A percentile compares a stretch with the other conserved stretches of the same genome.
Evolutionary conservation across 2,329 filamentous ascomycete genomes (phyloP).

Genomic region (Trichoderma arundinaceum): DNA sequence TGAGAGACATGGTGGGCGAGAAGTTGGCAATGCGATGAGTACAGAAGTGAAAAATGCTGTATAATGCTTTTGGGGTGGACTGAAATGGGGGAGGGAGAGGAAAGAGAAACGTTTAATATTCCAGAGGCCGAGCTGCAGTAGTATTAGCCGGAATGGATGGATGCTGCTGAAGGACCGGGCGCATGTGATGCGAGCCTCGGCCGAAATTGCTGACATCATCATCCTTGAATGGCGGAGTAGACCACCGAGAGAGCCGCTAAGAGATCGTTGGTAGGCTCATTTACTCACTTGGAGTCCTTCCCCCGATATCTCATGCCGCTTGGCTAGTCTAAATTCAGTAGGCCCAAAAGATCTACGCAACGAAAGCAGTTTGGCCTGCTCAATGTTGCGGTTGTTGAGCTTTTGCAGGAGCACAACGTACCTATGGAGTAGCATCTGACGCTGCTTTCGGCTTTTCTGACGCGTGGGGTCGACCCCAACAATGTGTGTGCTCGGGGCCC

Average conservation of each 20-base stretch:
- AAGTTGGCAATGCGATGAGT: conserved; percentile 2
- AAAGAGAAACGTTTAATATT: conserved; percentile 13
- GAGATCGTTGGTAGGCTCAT: neutral
- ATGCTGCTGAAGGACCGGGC: conserved; percentile 21
- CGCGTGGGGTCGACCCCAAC: neutral
- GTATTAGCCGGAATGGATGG: conserved; percentile 28
- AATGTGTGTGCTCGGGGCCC: neutral
- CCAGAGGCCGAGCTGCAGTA: neutral
- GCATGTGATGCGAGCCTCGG: conserved; percentile 46
- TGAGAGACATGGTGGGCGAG: conserved; percentile 68
- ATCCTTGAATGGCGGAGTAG: neutral
- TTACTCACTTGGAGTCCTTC: neutral
- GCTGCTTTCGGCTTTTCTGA: neutral
- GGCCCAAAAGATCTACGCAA: neutral
- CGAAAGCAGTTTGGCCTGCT: neutral
- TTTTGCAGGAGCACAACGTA: neutral
- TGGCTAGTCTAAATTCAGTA: neutral
- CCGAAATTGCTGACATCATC: conserved; percentile 35
- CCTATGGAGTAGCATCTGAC: neutral
- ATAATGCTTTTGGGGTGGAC: neutral
- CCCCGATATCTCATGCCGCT: neutral
- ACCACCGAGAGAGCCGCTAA: conserved; percentile 5
- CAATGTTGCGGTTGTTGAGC: neutral
- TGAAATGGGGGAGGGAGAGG: neutral
- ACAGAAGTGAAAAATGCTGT: neutral